These are phyloP conservation scores for Penicillium polonicum DNA, from an alignment of 2,329 filamentous ascomycete genomes.

Conservation along the genomic window DNA sequence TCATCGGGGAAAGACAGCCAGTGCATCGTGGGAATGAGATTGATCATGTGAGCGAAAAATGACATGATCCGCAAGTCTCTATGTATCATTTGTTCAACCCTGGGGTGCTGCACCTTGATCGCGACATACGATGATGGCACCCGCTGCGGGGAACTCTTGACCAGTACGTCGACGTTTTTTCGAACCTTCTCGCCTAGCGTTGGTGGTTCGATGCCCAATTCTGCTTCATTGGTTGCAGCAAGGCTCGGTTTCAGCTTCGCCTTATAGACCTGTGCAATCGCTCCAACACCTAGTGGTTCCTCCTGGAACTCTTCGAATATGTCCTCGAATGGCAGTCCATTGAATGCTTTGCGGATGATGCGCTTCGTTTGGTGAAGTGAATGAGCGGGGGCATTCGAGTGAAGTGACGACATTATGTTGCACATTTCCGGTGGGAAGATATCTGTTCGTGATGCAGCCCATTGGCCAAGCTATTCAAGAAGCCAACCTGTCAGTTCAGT, in stretches of 20 bases:
- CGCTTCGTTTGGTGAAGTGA: constrained; percentile 74
- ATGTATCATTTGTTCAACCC: constrained; percentile 84
- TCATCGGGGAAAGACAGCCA: constrained; percentile 97
- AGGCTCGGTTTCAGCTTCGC: constrained; percentile 83
- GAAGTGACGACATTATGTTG: constrained; percentile 86
- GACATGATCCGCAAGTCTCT: constrained; percentile 91
- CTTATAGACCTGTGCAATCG: constrained; percentile 97
- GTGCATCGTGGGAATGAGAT: constrained; percentile 87
- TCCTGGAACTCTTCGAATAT: constrained; percentile 97
- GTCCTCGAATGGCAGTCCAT: constrained; percentile 74
- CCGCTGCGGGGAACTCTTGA: constrained; percentile 81
- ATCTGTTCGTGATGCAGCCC: constrained; percentile 93
- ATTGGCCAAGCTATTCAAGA: constrained; percentile 75
- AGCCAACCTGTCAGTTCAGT: not conserved
- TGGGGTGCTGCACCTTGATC: constrained; percentile 91
- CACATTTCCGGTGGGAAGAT: constrained; percentile 95
- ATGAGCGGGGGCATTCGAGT: constrained; percentile 92
- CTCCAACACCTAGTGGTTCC: constrained; percentile 84
- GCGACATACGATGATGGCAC: constrained; percentile 92
- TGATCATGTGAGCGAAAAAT: constrained; percentile 82
- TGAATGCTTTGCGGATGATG: constrained; percentile 79
- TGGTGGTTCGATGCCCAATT: constrained; percentile 52
- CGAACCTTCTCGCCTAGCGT: constrained; percentile 68
- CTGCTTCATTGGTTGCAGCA: constrained; percentile 60
- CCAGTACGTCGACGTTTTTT: constrained; percentile 77